Evolutionary conservation across 768 basidiomycete species (phyloP).

Genomic region (Coprinellus aureogranulatus): DNA sequence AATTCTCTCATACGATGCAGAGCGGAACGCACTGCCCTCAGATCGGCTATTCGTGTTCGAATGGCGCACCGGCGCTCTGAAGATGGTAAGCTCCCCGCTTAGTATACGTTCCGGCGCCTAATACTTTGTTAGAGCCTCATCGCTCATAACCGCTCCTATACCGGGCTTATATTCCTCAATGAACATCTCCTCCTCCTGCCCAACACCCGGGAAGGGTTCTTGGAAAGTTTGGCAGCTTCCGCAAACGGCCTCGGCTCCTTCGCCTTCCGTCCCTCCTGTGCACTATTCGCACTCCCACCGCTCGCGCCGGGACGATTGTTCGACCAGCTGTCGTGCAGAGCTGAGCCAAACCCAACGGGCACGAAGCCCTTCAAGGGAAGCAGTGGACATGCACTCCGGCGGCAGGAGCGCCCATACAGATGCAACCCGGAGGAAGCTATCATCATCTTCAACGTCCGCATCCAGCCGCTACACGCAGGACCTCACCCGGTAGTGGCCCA

Average conservation of each 20-base stretch:
- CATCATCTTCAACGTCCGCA: slow-evolving; percentile 31
- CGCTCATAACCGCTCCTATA: slow-evolving; percentile 25
- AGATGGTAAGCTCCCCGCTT: slow-evolving; percentile 27
- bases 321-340: slow-evolving; percentile 31
- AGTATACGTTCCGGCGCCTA: not conserved
- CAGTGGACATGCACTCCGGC: not conserved
- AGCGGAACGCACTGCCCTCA: not conserved
- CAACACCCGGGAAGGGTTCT: slow-evolving; percentile 23
- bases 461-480: slow-evolving; percentile 7
- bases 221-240: slow-evolving; percentile 39
- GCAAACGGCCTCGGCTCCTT: slow-evolving; percentile 5
- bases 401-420: slow-evolving; percentile 13
- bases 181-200: slow-evolving; percentile 32
- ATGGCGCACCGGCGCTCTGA: slow-evolving; percentile 39
- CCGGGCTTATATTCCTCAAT: slow-evolving; percentile 32
- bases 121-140: slow-evolving; percentile 15
- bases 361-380: slow-evolving; percentile 1
- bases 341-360: slow-evolving; percentile 40
- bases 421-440: slow-evolving; percentile 25
- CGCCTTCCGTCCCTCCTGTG: slow-evolving; percentile 18
- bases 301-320: slow-evolving; percentile 23
- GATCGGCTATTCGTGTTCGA: slow-evolving; percentile 41
- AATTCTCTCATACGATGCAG: slow-evolving; percentile 26
- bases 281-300: slow-evolving; percentile 27
- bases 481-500: not conserved